Evolutionary conservation across 805 yeast genomes (phyloP), one percentile per base, ranked within the genome.

Genomic region (Dipodascus geniculatus): DNA sequence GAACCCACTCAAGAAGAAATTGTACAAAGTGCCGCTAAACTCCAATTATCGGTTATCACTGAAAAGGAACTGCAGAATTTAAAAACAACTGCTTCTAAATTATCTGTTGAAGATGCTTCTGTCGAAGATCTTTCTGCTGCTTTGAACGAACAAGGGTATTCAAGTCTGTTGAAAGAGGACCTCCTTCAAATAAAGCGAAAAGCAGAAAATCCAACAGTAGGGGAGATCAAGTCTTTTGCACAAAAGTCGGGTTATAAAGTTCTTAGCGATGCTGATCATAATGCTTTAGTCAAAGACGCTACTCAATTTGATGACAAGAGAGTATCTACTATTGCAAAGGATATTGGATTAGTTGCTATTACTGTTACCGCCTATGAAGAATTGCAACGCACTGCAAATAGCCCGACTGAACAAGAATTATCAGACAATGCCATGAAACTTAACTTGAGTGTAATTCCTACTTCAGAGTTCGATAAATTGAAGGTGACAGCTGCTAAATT

Each of bases 311-410:
- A 28, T 28, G 33, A 28, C 9, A 6, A 6, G 11, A 38, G 17
- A 17, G 11, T 38, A n/a, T 38, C 44, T 11, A 38, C 20, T 6
- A 14, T 17, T 38, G 42, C 48, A 22, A 23, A 53, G 35, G 54
- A 52, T 1, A 51, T 58, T 44, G 68, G 67, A 9, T 59, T 64
- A 54, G 61, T 61, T 28, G 61, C 66, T 1, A 20, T 69, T 16
- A 59, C 65, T 6, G 51, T 35, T 2, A 52, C 49, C 6, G 60
- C 56, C 23, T 53, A 53, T n/a, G 33, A 49, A 4, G 38, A 31
- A 1, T 48, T 58, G 33, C 3, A 3, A 42, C n/a, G 23, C 3
- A 44, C 55, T 2, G 16, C 68, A 8, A 38, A 52, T 2, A 49
- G 51, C 20, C 59, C 61, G 38, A 42, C 60, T 35, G 28, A 53